Evolutionary conservation across 176 grass and related monocot genomes (phyloP).

Genomic region (Oryza coarctata): DNA sequence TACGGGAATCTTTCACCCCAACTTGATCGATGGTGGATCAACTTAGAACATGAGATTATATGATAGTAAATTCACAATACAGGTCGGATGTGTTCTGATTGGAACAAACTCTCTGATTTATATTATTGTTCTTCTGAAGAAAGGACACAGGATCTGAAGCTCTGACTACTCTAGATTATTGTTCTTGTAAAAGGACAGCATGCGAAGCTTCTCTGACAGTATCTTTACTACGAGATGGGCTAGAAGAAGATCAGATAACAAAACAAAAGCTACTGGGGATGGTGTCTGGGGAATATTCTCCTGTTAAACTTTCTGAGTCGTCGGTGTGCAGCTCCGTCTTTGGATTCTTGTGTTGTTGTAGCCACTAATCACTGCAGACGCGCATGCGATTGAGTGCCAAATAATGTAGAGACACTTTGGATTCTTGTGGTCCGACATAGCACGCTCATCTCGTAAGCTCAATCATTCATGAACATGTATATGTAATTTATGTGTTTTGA

Average conservation of each 20-base stretch:
- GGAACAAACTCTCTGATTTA: neutral
- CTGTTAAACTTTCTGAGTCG: neutral
- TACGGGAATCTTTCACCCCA: neutral
- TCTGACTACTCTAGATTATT: neutral
- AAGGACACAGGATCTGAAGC: neutral
- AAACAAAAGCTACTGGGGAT: neutral
- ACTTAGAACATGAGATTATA: neutral
- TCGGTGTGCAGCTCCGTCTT: conserved; percentile 12
- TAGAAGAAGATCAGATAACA: neutral
- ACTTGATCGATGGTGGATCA: neutral
- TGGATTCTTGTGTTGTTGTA: neutral
- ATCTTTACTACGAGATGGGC: neutral
- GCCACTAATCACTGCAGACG: neutral
- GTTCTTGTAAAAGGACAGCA: neutral
- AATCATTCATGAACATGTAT: neutral
- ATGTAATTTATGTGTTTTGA: neutral
- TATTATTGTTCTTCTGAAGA: neutral
- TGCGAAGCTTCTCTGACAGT: conserved; percentile 20
- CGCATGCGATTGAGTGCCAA: conserved; percentile 8
- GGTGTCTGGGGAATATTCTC: conserved; percentile 6
- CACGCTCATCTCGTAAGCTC: conserved; percentile 21
- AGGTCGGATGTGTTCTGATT: neutral
- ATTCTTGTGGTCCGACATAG: conserved; percentile 26
- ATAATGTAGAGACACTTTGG: conserved; percentile 33
- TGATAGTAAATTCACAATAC: neutral